phyloP scores from a whole-genome alignment of 257 asterid genomes.

The Agastache rugosa region DNA sequence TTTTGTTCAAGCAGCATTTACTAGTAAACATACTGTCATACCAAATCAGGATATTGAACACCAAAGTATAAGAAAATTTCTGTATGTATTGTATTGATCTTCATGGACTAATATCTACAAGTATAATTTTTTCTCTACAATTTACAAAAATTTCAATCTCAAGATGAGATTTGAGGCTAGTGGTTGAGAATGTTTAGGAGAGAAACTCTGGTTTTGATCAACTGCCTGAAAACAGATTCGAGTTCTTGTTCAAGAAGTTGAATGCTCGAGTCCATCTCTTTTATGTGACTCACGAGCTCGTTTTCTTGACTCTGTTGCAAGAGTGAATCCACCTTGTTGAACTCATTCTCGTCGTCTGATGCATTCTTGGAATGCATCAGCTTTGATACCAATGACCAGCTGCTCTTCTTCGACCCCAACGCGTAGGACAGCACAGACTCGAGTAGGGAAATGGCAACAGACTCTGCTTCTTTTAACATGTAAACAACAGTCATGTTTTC shows the following conservation, averaged over 20 bases:
- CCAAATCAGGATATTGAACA: too few relatives aligned
- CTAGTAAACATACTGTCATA: too few relatives aligned
- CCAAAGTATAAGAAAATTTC: too few relatives aligned
- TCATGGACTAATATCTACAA: background rate
- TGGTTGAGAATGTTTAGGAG: constrained; percentile 48
- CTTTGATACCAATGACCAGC: constrained; percentile 42
- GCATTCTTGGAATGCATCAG: constrained; percentile 35
- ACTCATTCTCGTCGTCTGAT: constrained; percentile 28
- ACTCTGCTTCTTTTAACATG: constrained; percentile 41
- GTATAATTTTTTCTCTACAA: background rate
- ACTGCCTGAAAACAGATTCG: constrained; percentile 41
- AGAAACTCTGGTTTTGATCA: constrained; percentile 50
- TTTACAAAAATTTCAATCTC: background rate
- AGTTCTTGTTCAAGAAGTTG: constrained; percentile 42
- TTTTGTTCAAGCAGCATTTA: too few relatives aligned
- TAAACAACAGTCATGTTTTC: constrained; percentile 15
- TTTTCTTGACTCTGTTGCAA: constrained; percentile 28
- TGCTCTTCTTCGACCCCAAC: constrained; percentile 27
- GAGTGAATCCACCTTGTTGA: constrained; percentile 32
- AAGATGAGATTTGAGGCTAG: background rate
- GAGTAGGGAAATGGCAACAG: constrained; percentile 34
- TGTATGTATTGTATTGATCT: too few relatives aligned
- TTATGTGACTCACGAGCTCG: constrained; percentile 36
- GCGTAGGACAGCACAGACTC: constrained; percentile 38
- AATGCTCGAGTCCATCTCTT: constrained; percentile 43